Conservation (phyloP, 2,329 filamentous ascomycete species). For the Metarhizium robertsii region DNA sequence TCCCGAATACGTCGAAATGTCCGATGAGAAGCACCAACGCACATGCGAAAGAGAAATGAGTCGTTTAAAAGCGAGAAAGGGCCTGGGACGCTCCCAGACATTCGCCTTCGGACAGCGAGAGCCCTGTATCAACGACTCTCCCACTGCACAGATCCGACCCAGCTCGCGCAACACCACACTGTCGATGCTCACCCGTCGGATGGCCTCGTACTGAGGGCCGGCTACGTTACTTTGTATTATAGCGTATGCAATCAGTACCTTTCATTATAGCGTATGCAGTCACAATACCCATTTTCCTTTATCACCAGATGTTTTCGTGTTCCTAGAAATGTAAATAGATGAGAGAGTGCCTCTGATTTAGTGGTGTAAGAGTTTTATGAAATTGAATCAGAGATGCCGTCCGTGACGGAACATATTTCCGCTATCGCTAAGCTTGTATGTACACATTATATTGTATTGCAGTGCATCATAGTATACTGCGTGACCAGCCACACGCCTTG, state of each 20-base stretch:
- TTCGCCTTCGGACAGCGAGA: constrained; percentile 83
- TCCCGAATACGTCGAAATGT: constrained; percentile 96
- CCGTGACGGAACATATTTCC: neutral
- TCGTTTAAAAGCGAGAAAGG: constrained; percentile 81
- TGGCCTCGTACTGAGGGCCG: constrained; percentile 50
- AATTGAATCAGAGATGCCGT: neutral
- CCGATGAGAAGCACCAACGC: constrained; percentile 78
- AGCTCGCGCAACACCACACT: constrained; percentile 29
- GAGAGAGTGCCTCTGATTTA: neutral
- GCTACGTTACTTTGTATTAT: constrained; percentile 5
- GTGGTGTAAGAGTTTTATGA: neutral
- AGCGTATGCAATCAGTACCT: neutral
- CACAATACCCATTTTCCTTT: constrained; percentile 6
- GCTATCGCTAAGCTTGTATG: no score
- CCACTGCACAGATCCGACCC: constrained; percentile 41
- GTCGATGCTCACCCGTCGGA: constrained; percentile 44
- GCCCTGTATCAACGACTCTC: constrained; percentile 47
- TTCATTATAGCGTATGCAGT: constrained; percentile 2
- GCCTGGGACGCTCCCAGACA: constrained; percentile 79
- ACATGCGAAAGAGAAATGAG: constrained; percentile 94
- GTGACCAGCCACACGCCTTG: neutral
- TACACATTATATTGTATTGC: neutral
- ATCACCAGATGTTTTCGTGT: neutral
- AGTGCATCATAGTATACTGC: neutral
- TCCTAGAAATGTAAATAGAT: neutral